Evolutionary conservation across 2,329 filamentous ascomycete species (phyloP), one percentile per base, ranked within the genome.

Genomic region (Talaromyces sp.): DNA sequence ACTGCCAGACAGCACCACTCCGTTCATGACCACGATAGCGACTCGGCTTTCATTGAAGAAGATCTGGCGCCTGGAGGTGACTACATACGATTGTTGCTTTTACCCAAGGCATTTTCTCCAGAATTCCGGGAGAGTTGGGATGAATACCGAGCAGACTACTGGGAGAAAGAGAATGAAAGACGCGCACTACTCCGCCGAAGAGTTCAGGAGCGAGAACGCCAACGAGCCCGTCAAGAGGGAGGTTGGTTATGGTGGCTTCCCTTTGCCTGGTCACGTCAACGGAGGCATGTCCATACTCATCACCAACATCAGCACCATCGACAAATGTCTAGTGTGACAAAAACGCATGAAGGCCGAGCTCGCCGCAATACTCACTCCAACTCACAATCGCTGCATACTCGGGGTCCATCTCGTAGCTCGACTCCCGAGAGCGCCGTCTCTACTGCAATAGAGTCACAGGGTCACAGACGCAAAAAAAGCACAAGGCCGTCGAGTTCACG

Each of bases 71-170:
- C 91, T 0, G 94, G 93, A 0, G 95, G 95, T 2, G 93, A 98
- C 78, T 91, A 94, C 73, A 89, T 99, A 71, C 95, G 96, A 77
- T 85, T 99, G 0, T 82, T 98, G 19, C 83, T 99, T 8, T 85
- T 97, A 11, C 92, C 95, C 0, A 99, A 99, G 75, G 93, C 93
- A 0, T 99, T 99, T 74, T 96, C 92, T 6, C 90, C 95, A 0
- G 92, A 92, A 56, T 99, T 99, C 73, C 86, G 95, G 22, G 93
- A 98, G 76, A 96, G 97, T 69, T 99, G 95, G 95, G 95, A 99
- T 74, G 84, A 94, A 16, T 99, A 96, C 78, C 86, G 95, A 62
- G 89, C 90, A 39, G 93, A 97, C 67, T 99, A 97, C 79, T 99
- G 95, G 95, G 94, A 97, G 71, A 89, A 89, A 67, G 95, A 99